Evolutionary conservation across 352 stramenopile species (phyloP), one percentile per base, ranked within the genome.

Genomic region (Pythium periplocum): DNA sequence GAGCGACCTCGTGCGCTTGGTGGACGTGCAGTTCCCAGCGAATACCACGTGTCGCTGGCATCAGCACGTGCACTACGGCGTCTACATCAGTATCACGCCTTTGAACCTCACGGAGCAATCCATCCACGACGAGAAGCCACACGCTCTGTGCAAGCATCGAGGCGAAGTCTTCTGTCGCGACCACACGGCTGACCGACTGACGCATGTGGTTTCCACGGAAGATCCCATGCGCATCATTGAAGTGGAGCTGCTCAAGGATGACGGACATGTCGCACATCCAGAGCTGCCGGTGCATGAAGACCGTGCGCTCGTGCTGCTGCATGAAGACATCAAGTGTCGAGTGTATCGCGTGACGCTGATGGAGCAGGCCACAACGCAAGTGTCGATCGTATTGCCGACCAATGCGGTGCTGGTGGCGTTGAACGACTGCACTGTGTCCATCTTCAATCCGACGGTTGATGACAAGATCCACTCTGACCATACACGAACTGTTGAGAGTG

Each of bases 161-260:
- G 59, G 59, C 17, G 53, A 59, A 4, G 51, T 69, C 4, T 65
- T 69, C 41, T 69, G 62, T 26, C 55, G 62, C n/a, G 59, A 69
- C 35, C 62, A 69, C 48, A 76, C 63, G 26, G 62, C 68, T 34
- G 71, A 83, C 59, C 58, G 69, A 31, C 45, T 80, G 2, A 62
- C 76, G 6, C 75, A 85, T 38, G 55, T 73, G 6, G 61, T 69
- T 7, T 62, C 57, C 26, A 75, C 67, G 1, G 64, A 73, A 30
- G n/a, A 59, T 3, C 61, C 64, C 26, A 66, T 74, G 34, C 71
- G 68, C 45, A 71, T 82, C 46, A 64, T 85, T 44, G 74, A 85
- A 47, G 63, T 85, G 10, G 74, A 85, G 50, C 40, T 84, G 10
- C 61, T 80, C 26, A 67, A 63, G 39, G 66, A 78, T n/a, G 66